Base-by-base conservation (phyloP, 768 basidiomycete genomes). In the Pleurotus platypus region DNA sequence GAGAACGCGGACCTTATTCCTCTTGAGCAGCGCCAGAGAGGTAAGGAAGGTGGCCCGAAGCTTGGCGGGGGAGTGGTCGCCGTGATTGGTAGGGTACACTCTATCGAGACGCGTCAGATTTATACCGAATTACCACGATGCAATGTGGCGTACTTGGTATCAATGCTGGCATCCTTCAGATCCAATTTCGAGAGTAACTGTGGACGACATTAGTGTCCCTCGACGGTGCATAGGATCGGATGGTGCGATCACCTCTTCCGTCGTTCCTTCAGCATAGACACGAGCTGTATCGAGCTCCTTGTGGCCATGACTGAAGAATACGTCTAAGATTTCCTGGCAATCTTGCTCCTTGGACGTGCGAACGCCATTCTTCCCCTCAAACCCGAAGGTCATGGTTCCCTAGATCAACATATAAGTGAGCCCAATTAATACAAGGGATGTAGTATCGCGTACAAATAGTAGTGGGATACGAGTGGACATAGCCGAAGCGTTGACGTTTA, bases 381-480 rank as follows among this genome's bases (percentile, higher is more conserved):
- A 70, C 27, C 80, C 78, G 22, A 81, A 61, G 42, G 74, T 79
- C 73, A 77, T 78, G 1, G 80, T 78, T n/a, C 81, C 79, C 78
- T 79, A 60, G 16, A 3, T 46, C 22, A 26, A 7, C 7, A 43
- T 8, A 30, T n/a, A 38, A 46, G 4, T 13, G 40, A 20, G 6
- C 20, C 20, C 20, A n/a, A 42, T 27, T 27, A 45, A 43, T 35
- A 4, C 15, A 22, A 37, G 15, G 16, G 11, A 20, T 37, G 4
- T 15, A 1, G 16, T 11, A 43, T 4, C 27, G 22, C 43, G 22
- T 57, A 71, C 77, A 57, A 77, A 76, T 13, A 78, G 58, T 24
- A 78, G 66, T 18, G 77, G 76, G 42, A 78, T 64, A 40, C 71
- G 70, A 13, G 78, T 68, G 1, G 58, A 27, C 55, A 55, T 56